Percentiles rank a stretch among this genome's conserved stretches.
phyloP scores from a whole-genome alignment of 176 grass and related monocot species.

The Triticum dicoccoides region DNA sequence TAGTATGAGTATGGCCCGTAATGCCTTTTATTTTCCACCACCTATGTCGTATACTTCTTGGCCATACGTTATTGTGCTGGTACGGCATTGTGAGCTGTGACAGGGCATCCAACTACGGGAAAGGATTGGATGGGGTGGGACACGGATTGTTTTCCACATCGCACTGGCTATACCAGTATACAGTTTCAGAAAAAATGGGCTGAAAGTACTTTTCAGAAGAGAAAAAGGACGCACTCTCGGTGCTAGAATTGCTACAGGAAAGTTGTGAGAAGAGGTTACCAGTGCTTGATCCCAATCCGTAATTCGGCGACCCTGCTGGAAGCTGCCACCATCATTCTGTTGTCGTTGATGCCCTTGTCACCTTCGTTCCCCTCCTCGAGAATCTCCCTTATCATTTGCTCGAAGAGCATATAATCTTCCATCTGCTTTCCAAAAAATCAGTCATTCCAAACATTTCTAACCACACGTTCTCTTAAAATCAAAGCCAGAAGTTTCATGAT shows the following conservation, averaged over 20 bases:
- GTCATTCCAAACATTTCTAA: background rate
- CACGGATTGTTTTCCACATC: conserved; percentile 20
- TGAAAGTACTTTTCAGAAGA: too few relatives aligned
- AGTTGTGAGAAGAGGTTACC: conserved; percentile 37
- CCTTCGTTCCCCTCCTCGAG: conserved; percentile 23
- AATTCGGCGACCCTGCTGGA: background rate
- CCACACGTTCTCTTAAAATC: background rate
- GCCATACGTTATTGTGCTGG: background rate
- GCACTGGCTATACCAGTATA: background rate
- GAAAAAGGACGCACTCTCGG: conserved; percentile 21
- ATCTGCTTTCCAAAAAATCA: conserved; percentile 39
- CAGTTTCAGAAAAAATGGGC: background rate
- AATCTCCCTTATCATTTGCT: conserved; percentile 59
- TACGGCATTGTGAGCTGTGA: background rate
- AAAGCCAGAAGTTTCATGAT: background rate
- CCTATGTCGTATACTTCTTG: background rate
- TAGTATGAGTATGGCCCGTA: too few relatives aligned
- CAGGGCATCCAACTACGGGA: conserved; percentile 13
- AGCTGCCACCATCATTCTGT: background rate
- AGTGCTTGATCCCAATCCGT: conserved; percentile 62
- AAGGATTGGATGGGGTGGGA: conserved; percentile 18
- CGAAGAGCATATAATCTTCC: conserved; percentile 66
- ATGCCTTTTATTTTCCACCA: background rate
- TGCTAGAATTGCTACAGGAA: background rate
- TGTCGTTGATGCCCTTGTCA: conserved; percentile 6